Conservation (phyloP, 345 rosid species). For the Salix purpurea region DNA sequence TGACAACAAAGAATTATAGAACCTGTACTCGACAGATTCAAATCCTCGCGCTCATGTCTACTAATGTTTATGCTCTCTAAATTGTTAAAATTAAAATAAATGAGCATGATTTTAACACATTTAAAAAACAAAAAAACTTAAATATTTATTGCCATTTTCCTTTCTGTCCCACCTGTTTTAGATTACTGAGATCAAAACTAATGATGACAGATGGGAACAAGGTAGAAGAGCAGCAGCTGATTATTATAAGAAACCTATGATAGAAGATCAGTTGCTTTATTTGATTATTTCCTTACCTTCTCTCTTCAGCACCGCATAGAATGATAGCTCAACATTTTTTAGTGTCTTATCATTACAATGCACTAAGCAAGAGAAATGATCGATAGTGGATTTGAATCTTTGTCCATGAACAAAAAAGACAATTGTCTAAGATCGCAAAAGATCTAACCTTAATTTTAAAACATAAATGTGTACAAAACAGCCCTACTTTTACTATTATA, state of each 20-base stretch:
- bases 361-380: neutral
- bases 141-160: too few species aligned
- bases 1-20: too few species aligned
- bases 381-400: neutral
- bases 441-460: neutral
- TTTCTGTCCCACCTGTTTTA: too few species aligned
- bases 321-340: conserved; percentile 3
- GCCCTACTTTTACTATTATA: conserved; percentile 11
- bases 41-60: neutral
- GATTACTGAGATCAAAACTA: too few species aligned
- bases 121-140: neutral
- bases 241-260: neutral
- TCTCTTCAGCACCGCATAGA: neutral
- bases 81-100: too few species aligned
- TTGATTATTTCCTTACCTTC: neutral
- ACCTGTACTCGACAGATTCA: neutral
- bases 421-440: neutral
- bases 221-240: neutral
- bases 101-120: neutral
- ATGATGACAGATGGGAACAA: neutral
- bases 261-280: neutral
- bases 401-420: conserved; percentile 5
- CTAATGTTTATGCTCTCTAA: neutral
- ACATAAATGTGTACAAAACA: conserved; percentile 8
- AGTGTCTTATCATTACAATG: neutral